phyloP scores from a whole-genome alignment of 139 green algal genomes.

The Coelastrella sp. region DNA sequence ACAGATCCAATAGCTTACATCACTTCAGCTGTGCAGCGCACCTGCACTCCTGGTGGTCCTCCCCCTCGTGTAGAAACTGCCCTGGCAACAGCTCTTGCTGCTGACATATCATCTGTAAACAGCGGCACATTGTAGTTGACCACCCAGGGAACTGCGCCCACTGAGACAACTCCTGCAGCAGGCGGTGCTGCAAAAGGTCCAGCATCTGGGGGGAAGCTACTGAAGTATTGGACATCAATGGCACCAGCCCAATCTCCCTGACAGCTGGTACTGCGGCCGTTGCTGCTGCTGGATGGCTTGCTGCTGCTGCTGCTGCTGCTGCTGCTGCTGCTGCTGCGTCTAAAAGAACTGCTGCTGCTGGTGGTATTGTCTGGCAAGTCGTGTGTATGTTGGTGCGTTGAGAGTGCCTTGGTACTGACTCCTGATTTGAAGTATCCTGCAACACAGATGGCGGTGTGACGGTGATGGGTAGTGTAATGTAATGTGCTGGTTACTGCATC shows the following conservation, averaged over 20 bases:
- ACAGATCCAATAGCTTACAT: background rate
- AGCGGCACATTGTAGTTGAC: constrained; percentile 87
- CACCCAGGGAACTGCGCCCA: constrained; percentile 81
- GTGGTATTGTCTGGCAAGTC: background rate
- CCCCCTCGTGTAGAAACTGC: constrained; percentile 75
- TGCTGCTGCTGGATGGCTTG: constrained; percentile 9
- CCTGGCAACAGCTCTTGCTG: constrained; percentile 61
- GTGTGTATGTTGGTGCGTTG: no score
- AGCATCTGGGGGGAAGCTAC: constrained; percentile 10
- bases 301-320: background rate
- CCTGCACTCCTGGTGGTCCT: constrained; percentile 73
- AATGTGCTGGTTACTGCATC: no score
- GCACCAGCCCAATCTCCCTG: background rate
- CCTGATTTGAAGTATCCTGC: background rate
- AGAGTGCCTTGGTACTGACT: no score
- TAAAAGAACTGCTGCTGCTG: constrained; percentile 42
- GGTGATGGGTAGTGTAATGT: no score
- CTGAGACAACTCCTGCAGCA: constrained; percentile 59
- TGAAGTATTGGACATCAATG: background rate
- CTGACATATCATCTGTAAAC: constrained; percentile 49
- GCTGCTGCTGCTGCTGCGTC: background rate
- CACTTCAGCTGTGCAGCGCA: constrained; percentile 10
- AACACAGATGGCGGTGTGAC: background rate
- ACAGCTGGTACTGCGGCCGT: constrained; percentile 13
- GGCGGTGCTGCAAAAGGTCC: background rate